These are phyloP conservation scores for Schoenoplectus triqueter DNA, from an alignment of 202 grass and related monocot genomes.

Conservation along the genomic window DNA sequence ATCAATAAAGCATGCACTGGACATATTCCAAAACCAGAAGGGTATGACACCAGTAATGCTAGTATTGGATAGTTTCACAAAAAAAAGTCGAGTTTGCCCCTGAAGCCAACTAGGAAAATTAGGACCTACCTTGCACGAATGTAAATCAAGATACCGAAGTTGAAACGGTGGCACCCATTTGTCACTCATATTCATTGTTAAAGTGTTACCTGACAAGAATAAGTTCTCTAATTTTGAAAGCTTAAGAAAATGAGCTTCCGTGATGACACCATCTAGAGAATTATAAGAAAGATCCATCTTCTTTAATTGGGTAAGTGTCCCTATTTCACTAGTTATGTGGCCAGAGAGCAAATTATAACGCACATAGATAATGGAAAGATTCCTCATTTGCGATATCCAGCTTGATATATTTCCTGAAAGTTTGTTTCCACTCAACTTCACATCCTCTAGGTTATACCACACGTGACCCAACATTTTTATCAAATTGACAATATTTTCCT, in stretches of 20 bases:
- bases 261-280: neutral
- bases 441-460: neutral
- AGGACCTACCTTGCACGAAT: neutral
- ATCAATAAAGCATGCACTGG: neutral
- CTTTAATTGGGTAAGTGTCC: neutral
- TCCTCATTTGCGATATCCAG: constrained; percentile 4
- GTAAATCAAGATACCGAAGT: neutral
- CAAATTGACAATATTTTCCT: neutral
- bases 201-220: constrained; percentile 16
- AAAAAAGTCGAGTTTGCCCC: neutral
- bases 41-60: neutral
- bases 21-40: neutral
- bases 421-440: neutral
- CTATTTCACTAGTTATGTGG: neutral
- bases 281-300: neutral
- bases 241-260: neutral
- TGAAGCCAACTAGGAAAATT: neutral
- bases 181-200: neutral
- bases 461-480: neutral
- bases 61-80: neutral
- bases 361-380: neutral
- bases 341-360: neutral
- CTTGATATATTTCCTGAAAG: neutral
- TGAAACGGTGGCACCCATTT: neutral
- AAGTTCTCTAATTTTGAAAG: neutral